phyloP scores from a whole-genome alignment of 768 basidiomycete species.

The Megacollybia marginata region DNA sequence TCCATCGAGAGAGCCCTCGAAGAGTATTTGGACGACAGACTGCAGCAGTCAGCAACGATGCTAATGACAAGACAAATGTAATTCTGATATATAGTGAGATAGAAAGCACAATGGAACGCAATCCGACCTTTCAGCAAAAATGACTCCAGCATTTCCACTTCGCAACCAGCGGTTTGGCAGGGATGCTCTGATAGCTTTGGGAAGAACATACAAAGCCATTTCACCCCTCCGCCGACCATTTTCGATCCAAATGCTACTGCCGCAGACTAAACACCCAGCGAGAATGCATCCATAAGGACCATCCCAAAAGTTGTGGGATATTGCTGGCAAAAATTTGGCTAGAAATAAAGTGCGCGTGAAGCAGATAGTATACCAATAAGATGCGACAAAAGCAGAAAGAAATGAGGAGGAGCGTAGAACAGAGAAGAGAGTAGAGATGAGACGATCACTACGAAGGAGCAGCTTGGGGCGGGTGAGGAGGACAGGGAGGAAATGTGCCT shows the following conservation, averaged over 20 bases:
- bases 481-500: constrained; percentile 69
- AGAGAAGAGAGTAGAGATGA: constrained; percentile 37
- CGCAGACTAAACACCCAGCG: constrained; percentile 62
- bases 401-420: constrained; percentile 64
- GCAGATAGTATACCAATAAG: constrained; percentile 68
- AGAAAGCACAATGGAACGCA: neutral
- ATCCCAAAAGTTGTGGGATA: constrained; percentile 78
- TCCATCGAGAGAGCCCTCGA: constrained; percentile 71
- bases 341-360: constrained; percentile 57
- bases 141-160: constrained; percentile 31
- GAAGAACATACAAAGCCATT: constrained; percentile 74
- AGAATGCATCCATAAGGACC: constrained; percentile 65
- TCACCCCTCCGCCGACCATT: constrained; percentile 65
- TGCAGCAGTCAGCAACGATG: constrained; percentile 57
- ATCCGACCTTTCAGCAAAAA: constrained; percentile 48
- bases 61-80: constrained; percentile 55
- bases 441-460: constrained; percentile 36
- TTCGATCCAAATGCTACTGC: constrained; percentile 74
- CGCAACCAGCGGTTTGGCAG: constrained; percentile 50
- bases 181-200: constrained; percentile 57
- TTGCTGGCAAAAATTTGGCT: constrained; percentile 53
- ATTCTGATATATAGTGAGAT: constrained; percentile 10
- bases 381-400: constrained; percentile 62
- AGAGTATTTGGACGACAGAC: constrained; percentile 55
- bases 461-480: constrained; percentile 50